These are phyloP conservation scores for Aspergillus sojae DNA, from an alignment of 2,329 filamentous ascomycete genomes.

Conservation along the genomic window DNA sequence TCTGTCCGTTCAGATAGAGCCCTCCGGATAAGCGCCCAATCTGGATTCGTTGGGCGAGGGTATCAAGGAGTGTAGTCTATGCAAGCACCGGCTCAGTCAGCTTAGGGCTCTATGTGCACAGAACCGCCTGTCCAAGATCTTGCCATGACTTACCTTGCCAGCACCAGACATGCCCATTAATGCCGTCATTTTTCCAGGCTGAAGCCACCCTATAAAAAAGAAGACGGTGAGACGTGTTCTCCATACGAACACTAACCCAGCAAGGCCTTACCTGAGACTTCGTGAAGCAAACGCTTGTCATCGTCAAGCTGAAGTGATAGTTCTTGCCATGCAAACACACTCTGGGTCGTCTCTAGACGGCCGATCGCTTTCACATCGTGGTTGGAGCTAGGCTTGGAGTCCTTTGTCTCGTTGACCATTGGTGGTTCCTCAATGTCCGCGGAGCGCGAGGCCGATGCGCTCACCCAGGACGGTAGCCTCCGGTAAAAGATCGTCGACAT, in stretches of 20 bases:
- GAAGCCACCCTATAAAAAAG: neutral
- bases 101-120: neutral
- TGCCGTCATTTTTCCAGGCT: slow-evolving; percentile 47
- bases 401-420: neutral
- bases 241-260: neutral
- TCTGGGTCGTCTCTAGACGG: neutral
- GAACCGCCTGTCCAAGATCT: neutral
- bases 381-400: neutral
- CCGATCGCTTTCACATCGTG: neutral
- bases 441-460: neutral
- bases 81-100: neutral
- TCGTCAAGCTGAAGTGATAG: neutral
- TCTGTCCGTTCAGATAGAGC: slow-evolving; percentile 1
- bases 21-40: slow-evolving; percentile 1
- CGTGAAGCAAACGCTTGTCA: neutral
- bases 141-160: slow-evolving; percentile 57
- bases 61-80: slow-evolving; percentile 13
- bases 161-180: slow-evolving; percentile 59
- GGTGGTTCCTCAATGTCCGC: neutral
- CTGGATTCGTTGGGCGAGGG: slow-evolving; percentile 8
- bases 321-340: neutral
- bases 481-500: slow-evolving; percentile 10
- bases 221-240: slow-evolving; percentile 7
- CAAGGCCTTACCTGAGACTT: neutral
- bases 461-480: neutral